Base-by-base conservation (phyloP, 768 basidiomycete species). In the Rhizopogon sp. region DNA sequence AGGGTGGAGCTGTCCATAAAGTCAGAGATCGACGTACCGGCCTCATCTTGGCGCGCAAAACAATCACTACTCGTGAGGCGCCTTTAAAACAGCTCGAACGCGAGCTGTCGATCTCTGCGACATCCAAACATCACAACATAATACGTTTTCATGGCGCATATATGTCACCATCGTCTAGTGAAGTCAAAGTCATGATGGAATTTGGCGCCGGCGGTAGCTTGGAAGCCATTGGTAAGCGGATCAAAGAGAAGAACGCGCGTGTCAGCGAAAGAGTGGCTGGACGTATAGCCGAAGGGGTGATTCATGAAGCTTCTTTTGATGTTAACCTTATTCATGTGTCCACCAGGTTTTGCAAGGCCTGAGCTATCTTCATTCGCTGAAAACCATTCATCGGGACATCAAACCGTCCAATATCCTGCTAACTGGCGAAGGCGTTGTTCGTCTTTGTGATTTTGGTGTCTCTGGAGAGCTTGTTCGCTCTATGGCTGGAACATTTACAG, bases 111-210 rank as follows among this genome's bases (percentile, higher is more conserved):
- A 96, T 98, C 71, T 92, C 92, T 62, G 86, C 90, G 49, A 82
- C 84, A 53, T 92, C 88, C 53, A 76, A 84, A 46, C 91, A 96
- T 63, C 72, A 82, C 61, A 96, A 96, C 64, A 96, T 99, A 71
- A 85, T 93, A 57, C 78, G 79, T 45, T 99, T 96, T 74, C 87
- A 92, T 66, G 97, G 96, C 33, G 93, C 93, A 28, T 98, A 90
- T 71, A 86, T 88, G 79, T 84, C 85, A 13, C 88, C 88, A 20
- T 90, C 86, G 28, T 84, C 85, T 10, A 92, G 89, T 64, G 95
- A 98, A 71, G 87, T 99, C 63, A 95, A 95, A 68, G 90, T 99
- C 61, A 78, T 94, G 63, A 95, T 98, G 89, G 97, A 99, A 68
- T 85, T 74, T 62, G 72, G 90, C 68, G 90, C 93, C 64, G 93